phyloP scores from a whole-genome alignment of 805 yeast species.

The Candida awuae region DNA sequence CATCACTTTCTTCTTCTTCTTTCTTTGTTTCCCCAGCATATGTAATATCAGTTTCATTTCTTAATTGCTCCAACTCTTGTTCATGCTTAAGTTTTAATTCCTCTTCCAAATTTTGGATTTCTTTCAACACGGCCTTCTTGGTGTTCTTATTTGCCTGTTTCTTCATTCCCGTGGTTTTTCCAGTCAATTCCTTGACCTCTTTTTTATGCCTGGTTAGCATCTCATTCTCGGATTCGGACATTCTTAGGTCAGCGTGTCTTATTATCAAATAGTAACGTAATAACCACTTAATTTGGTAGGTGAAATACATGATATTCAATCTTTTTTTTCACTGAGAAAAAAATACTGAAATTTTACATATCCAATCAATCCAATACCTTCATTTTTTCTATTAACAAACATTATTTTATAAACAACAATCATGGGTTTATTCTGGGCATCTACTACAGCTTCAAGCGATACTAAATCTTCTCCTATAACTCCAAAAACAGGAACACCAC shows the following conservation, averaged over 20 bases:
- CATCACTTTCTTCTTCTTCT: conserved; percentile 30
- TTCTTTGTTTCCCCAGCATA: conserved; percentile 11
- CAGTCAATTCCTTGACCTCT: conserved; percentile 58
- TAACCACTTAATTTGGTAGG: too few relatives aligned
- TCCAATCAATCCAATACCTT: not conserved
- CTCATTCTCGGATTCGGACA: conserved; percentile 38
- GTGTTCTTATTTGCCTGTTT: conserved; percentile 79
- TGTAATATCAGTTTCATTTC: conserved; percentile 1
- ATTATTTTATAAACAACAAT: too few relatives aligned
- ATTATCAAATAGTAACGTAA: too few relatives aligned
- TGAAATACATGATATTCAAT: too few relatives aligned
- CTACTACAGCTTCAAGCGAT: conserved; percentile 4
- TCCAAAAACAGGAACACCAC: conserved; percentile 1
- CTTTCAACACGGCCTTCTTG: conserved; percentile 53
- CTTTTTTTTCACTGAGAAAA: too few relatives aligned
- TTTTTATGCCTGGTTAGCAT: conserved; percentile 55
- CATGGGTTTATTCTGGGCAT: conserved; percentile 88
- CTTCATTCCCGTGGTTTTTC: conserved; percentile 65
- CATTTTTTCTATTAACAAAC: not conserved
- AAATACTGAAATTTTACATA: too few relatives aligned
- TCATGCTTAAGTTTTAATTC: conserved; percentile 48
- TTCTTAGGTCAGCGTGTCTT: not conserved
- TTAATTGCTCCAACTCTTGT: conserved; percentile 36
- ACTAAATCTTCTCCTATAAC: not conserved
- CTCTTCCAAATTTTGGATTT: conserved; percentile 52